A percentile compares a stretch with the other conserved stretches of the same genome.
phyloP scores from a whole-genome alignment of 148 eudicot species.

The Fagopyrum tataricum region DNA sequence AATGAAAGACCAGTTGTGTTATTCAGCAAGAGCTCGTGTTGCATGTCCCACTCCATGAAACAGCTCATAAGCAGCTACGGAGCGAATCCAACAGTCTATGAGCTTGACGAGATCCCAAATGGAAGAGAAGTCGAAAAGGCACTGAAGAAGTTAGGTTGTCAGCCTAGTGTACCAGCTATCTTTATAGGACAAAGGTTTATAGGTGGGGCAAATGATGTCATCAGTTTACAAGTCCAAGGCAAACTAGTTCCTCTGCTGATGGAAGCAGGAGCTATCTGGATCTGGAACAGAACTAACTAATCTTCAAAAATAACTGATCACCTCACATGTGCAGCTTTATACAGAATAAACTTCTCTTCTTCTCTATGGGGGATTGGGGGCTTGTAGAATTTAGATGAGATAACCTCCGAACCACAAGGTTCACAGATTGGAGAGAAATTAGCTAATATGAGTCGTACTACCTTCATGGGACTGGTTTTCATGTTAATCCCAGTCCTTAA shows the following conservation, averaged over 20 bases:
- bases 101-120: conserved; percentile 42
- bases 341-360: not conserved
- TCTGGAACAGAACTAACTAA: not conserved
- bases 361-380: not conserved
- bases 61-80: conserved; percentile 42
- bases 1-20: conserved; percentile 46
- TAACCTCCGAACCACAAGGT: not conserved
- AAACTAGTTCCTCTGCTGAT: conserved; percentile 5
- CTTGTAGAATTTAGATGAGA: not conserved
- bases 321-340: not conserved
- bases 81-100: conserved; percentile 40
- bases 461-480: not conserved
- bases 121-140: conserved; percentile 41
- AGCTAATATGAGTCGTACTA: conserved; percentile 3
- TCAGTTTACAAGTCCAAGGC: conserved; percentile 43
- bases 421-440: conserved; percentile 1
- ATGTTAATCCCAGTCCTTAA: not conserved
- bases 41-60: conserved; percentile 42
- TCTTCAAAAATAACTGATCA: not conserved
- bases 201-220: conserved; percentile 17
- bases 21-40: conserved; percentile 44
- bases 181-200: conserved; percentile 11
- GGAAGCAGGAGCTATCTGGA: conserved; percentile 14
- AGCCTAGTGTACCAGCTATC: conserved; percentile 26
- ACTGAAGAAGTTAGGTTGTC: conserved; percentile 27